Percentiles rank a stretch among this genome's conserved stretches.
These are phyloP conservation scores for Phyllosticta citrichinensis DNA, from an alignment of 2,329 filamentous ascomycete genomes.

Conservation along the genomic window DNA sequence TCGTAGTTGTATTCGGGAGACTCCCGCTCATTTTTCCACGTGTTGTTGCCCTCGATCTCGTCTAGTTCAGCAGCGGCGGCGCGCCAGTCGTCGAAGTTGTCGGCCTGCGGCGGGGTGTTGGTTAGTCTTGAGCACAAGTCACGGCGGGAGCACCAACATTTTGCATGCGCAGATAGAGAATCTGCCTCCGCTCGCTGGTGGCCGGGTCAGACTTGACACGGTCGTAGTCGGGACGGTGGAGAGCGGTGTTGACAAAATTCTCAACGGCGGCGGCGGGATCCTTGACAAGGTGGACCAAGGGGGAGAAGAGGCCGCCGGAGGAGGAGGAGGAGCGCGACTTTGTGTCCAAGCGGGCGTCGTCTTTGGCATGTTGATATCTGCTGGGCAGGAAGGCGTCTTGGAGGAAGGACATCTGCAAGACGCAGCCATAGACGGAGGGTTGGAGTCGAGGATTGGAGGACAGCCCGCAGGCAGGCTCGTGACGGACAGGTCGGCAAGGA, in stretches of 20 bases:
- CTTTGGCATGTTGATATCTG: constrained; percentile 2
- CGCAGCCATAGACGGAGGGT: constrained; percentile 5
- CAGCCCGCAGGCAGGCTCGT: background rate
- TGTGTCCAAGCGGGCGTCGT: constrained; percentile 5
- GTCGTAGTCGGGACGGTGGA: constrained; percentile 28
- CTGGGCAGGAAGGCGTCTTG: constrained; percentile 9
- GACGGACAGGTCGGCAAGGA: background rate
- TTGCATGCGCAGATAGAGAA: constrained; percentile 54
- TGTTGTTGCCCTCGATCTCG: constrained; percentile 64
- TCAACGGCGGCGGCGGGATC: constrained; percentile 23
- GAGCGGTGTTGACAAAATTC: constrained; percentile 13
- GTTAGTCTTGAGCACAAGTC: constrained; percentile 9
- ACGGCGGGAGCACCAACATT: constrained; percentile 32
- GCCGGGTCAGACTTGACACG: background rate
- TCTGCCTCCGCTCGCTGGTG: constrained; percentile 41
- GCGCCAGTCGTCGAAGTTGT: constrained; percentile 62
- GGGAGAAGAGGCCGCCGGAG: constrained; percentile 21
- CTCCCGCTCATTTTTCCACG: constrained; percentile 63
- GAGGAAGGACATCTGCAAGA: constrained; percentile 10
- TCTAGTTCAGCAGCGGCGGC: constrained; percentile 69
- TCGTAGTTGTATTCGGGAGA: constrained; percentile 62
- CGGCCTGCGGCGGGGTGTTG: constrained; percentile 42
- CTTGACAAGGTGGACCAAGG: constrained; percentile 26
- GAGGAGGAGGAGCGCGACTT: constrained; percentile 4
- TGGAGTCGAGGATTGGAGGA: background rate